Evolutionary conservation across 768 basidiomycete species (phyloP), one percentile per base, ranked within the genome.

Genomic region (Amanita fuliginea): DNA sequence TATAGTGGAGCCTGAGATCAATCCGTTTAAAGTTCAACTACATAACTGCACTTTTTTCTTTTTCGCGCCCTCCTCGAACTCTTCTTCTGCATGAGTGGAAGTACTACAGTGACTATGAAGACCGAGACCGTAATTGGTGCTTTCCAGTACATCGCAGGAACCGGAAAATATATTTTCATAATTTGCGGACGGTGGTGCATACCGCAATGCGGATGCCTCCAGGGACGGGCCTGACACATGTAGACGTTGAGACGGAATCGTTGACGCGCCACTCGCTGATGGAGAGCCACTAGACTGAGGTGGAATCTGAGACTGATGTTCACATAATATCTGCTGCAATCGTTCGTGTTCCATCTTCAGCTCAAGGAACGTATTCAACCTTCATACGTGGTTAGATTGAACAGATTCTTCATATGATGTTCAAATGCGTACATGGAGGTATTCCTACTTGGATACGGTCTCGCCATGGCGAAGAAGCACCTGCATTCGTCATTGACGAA

Each of bases 311-410:
- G 58, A 62, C 52, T 61, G 63, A 13, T 72, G 59, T 46, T 76
- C 73, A 1, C 65, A 60, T 30, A 84, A 63, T 22, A 81, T 79
- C 52, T 77, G 76, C 55, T 84, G 74, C 36, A 96, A 64, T 11
- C 81, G 75, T 62, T 89, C 85, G 62, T 96, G 92, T 66, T 94
- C 90, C 49, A 83, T 70, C 63, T 91, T 93, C 44, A 95, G 76
- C 59, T 95, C 92, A 32, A 96, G 57, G 55, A 81, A 78, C 0
- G 80, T 78, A 54, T 83, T 77, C 26, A 86, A 64, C 76, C 86
- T 87, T 49, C 39, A 49, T 41, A 34, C 32, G 42, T 46, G n/a
- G 16, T 41, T 34, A 39, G 44, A 22, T 39, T 28, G 18, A 16
- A n/a, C 14, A n/a, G 47, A 18, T 26, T 21, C 34, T 4, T 11